Percentiles rank a stretch among this genome's conserved stretches.
phyloP scores from a whole-genome alignment of 1,284 basidiomycete species.

The Rhodotorula sp. region DNA sequence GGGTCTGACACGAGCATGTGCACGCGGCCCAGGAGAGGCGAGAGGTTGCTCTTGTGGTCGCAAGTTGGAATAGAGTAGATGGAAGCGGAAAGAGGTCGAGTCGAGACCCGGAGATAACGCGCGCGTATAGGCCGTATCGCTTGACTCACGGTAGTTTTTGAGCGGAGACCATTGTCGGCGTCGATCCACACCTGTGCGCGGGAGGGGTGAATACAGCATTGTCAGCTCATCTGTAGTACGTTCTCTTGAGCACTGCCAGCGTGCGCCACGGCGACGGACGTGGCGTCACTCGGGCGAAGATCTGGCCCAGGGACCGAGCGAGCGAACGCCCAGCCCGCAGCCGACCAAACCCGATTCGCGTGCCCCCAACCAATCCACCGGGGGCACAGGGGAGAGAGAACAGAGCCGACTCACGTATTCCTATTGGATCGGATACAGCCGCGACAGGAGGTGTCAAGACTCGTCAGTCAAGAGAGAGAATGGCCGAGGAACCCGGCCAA shows the following conservation, averaged over 20 bases:
- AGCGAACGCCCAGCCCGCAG: not conserved
- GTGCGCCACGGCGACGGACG: not conserved
- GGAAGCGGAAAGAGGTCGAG: no score
- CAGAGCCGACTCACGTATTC: constrained; percentile 28
- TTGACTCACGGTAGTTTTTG: constrained; percentile 70
- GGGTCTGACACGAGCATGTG: not conserved
- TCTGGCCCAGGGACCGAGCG: not conserved
- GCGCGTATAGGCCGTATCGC: not conserved
- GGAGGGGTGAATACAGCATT: not conserved
- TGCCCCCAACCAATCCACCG: not conserved
- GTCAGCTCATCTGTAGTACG: constrained; percentile 51
- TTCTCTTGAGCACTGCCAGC: not conserved
- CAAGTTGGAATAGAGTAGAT: no score
- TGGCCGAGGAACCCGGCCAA: not conserved
- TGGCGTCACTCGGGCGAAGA: not conserved
- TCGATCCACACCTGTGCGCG: constrained; percentile 80
- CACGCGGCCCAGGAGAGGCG: no score
- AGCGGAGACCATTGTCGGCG: constrained; percentile 85
- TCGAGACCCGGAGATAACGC: not conserved
- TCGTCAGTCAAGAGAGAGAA: not conserved
- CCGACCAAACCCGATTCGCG: constrained; percentile 3
- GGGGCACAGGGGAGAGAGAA: not conserved
- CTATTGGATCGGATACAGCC: not conserved
- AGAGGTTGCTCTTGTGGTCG: no score
- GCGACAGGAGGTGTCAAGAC: not conserved